Base-by-base conservation (phyloP, 2,329 filamentous ascomycete genomes). In the Penicillium sp. region DNA sequence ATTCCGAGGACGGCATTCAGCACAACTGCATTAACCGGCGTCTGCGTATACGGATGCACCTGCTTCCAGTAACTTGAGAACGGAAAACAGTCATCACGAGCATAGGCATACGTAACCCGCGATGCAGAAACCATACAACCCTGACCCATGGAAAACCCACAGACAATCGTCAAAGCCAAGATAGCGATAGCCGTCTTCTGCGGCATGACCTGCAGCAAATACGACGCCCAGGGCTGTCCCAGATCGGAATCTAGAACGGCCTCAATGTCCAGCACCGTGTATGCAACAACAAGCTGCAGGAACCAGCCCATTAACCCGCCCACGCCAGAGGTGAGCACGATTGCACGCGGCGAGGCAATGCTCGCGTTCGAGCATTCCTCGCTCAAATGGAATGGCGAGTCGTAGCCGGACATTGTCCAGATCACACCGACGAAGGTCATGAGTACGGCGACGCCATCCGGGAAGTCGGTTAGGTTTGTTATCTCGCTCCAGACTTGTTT, bases 361-460 rank as follows among this genome's bases (percentile, higher is more conserved):
- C 83, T 85, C 29, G 88, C 88, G 63, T 90, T 90, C 57, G 84
- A 86, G 72, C 88, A 90, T 71, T 91, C 88, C 67, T 91, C 88
- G 4, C 85, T 82, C n/a, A 90, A 73, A 72, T 90, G 88, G 70
- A 90, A 90, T 0, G 87, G 84, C 0, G 81, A 81, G 70, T 89
- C 86, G 67, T 88, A 89, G 39, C 86, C 85, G 6, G 79, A 79
- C 81, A 86, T 86, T 5, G 85, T 88, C 85, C 85, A 88, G 60
- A 89, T 87, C 34, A 88, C 86, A 29, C 82, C 81, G 42, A 89
- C 81, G 69, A 90, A 91, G 22, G 81, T 84, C 87, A 90, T 89
- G 26, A 90, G 76, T 0, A 90, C 79, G 0, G 85, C 82, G 20
- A 90, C 76, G 18, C 88, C 88, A 52, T 85, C 79, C 0, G 87